Conservation (phyloP, 495 filamentous ascomycete genomes). For the Tuber indicum region DNA sequence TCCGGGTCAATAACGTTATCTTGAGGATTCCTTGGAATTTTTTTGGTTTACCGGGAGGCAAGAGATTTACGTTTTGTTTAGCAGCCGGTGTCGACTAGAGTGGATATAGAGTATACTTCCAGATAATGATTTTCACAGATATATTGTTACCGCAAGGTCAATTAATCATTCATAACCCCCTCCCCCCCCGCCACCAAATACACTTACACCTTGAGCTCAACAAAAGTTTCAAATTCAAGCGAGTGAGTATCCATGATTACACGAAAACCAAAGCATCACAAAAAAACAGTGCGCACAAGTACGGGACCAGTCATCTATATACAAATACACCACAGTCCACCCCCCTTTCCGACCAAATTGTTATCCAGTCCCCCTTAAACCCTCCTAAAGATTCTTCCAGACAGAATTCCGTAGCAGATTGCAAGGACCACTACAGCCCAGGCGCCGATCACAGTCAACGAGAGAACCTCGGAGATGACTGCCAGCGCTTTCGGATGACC, state of each 20-base stretch:
- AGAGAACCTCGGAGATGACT: slow-evolving; percentile 18
- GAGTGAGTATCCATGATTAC: neutral
- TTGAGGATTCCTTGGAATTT: neutral
- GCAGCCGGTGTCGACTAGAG: neutral
- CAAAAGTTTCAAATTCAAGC: neutral
- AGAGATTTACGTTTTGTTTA: neutral
- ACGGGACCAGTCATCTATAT: neutral
- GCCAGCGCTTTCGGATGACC: slow-evolving; percentile 26
- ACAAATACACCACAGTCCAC: neutral
- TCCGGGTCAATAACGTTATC: too few species aligned
- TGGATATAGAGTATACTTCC: neutral
- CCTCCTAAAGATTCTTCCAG: slow-evolving; percentile 31
- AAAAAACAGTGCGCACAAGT: neutral
- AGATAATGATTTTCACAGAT: neutral
- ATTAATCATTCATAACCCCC: neutral
- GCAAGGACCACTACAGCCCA: slow-evolving; percentile 29
- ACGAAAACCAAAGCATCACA: neutral
- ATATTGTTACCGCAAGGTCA: too few species aligned
- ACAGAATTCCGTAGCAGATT: slow-evolving; percentile 24
- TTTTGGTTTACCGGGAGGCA: neutral
- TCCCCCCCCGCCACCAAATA: neutral
- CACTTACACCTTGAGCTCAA: neutral
- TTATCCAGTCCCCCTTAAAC: neutral
- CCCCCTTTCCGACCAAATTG: too few species aligned
- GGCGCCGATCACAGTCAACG: slow-evolving; percentile 10